Conservation (phyloP, 257 asterid genomes). For the Nicotiana noctiflora region DNA sequence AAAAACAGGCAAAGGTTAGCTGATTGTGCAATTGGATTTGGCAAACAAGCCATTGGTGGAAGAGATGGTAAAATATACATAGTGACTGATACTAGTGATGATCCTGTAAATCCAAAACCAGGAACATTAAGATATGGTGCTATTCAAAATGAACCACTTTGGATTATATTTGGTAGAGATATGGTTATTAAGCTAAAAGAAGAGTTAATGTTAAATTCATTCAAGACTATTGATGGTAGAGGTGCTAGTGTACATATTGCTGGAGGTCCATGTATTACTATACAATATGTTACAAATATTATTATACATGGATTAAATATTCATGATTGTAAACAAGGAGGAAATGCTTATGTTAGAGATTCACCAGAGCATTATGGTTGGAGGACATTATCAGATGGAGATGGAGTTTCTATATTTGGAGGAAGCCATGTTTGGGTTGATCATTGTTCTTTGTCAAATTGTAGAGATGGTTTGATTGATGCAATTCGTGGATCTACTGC, state of each 20-base stretch:
- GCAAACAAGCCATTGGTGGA: conserved; percentile 76
- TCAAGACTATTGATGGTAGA: conserved; percentile 83
- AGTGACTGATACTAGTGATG: conserved; percentile 60
- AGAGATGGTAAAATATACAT: conserved; percentile 62
- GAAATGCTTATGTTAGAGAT: conserved; percentile 79
- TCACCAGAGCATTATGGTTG: conserved; percentile 79
- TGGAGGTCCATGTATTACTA: conserved; percentile 76
- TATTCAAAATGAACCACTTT: conserved; percentile 67
- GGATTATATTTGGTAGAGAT: conserved; percentile 67
- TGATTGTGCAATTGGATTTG: conserved; percentile 88
- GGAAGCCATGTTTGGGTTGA: conserved; percentile 89
- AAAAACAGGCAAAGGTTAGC: conserved; percentile 59
- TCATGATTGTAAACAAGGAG: conserved; percentile 78
- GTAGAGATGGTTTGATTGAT: conserved; percentile 64
- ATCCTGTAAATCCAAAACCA: conserved; percentile 63
- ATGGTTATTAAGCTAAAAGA: conserved; percentile 71
- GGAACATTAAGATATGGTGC: conserved; percentile 72
- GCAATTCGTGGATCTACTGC: conserved; percentile 88
- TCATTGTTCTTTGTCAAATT: conserved; percentile 72
- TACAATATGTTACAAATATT: conserved; percentile 63
- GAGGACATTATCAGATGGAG: conserved; percentile 73
- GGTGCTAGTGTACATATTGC: conserved; percentile 81
- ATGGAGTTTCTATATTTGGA: conserved; percentile 73
- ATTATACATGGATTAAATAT: conserved; percentile 76
- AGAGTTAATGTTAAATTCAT: conserved; percentile 78